These are phyloP conservation scores for Ceratobasidium sp. DNA, from an alignment of 1,284 basidiomycete species.

Conservation along the genomic window DNA sequence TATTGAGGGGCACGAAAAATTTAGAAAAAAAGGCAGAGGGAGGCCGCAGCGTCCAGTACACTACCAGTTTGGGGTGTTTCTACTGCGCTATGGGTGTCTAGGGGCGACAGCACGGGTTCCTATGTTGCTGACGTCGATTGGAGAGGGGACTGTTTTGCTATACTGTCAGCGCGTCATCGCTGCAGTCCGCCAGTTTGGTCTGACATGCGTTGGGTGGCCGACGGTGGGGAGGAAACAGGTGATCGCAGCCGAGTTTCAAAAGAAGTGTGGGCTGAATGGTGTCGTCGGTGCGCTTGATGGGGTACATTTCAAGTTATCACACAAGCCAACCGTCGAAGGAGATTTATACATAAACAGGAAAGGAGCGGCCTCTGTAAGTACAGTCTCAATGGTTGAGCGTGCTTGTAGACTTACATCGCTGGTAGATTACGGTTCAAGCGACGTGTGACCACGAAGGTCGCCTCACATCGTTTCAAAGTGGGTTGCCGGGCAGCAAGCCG, in stretches of 20 bases:
- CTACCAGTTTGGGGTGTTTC: constrained; percentile 24
- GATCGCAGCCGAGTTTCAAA: neutral
- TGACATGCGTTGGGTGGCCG: constrained; percentile 24
- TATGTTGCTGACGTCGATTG: constrained; percentile 27
- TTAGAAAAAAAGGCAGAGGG: neutral
- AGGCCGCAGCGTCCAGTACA: neutral
- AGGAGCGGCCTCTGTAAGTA: constrained; percentile 8
- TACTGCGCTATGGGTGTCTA: neutral
- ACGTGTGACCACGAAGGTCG: constrained; percentile 23
- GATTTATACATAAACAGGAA: constrained; percentile 5
- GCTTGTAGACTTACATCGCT: neutral
- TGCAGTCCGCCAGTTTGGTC: constrained; percentile 8
- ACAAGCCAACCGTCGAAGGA: neutral
- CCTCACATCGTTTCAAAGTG: constrained; percentile 19
- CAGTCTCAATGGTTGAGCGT: no score
- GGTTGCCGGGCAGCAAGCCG: neutral
- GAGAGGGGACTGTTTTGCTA: constrained; percentile 3
- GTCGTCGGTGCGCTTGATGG: constrained; percentile 8
- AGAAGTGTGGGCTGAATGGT: constrained; percentile 13
- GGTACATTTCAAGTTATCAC: neutral
- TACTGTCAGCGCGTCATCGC: constrained; percentile 13
- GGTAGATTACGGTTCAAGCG: constrained; percentile 14
- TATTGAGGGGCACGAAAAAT: neutral
- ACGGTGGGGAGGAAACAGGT: neutral
- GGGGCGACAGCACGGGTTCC: neutral